Base-by-base conservation (phyloP, 768 basidiomycete genomes). In the Tephrocybe sp. region DNA sequence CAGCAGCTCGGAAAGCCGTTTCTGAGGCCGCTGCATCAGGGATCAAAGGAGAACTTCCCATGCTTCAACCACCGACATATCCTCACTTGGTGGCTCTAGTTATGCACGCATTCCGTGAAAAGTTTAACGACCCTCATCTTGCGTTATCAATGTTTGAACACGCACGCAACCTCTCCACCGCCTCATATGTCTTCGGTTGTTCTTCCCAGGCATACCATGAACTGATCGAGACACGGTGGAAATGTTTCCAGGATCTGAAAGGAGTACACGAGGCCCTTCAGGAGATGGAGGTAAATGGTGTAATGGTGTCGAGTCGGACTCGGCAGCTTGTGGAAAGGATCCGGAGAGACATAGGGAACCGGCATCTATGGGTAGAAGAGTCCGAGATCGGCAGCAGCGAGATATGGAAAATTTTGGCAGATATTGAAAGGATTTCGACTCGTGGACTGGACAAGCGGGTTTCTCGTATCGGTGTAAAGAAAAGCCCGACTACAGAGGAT, bases 151-250 rank as follows among this genome's bases (percentile, higher is more conserved):
- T 96, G 21, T 98, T 97, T 71, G 74, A 86, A 42, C 78, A 93
- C 64, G 89, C 92, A 0, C 80, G 84, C 32, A 77, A 78, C 32
- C 78, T 84, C 3, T 91, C 89, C 1, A 79, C 87, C 41, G 75
- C 84, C 4, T 92, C 88, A 4, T 98, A 91, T 65, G 86, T 95
- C 25, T 86, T 86, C 59, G 95, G 94, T 2, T 98, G 95, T 67
- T 87, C 90, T 9, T 89, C 93, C 0, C 77, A 77, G 9, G 88
- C 86, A 0, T 97, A 96, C 68, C 92, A 94, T 65, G 92, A 96
- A 63, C 76, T 94, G 16, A 80, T 98, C 22, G 74, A 81, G 59
- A 92, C 89, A n/a, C 82, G 82, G 16, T 98, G 95, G 95, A 68
- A 72, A 7, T 82, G 77, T 47, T 91, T 95, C 72, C 80, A 80